A percentile compares a stretch with the other conserved stretches of the same genome.
phyloP scores from a whole-genome alignment of 768 basidiomycete genomes.

The Podaxis sp. region DNA sequence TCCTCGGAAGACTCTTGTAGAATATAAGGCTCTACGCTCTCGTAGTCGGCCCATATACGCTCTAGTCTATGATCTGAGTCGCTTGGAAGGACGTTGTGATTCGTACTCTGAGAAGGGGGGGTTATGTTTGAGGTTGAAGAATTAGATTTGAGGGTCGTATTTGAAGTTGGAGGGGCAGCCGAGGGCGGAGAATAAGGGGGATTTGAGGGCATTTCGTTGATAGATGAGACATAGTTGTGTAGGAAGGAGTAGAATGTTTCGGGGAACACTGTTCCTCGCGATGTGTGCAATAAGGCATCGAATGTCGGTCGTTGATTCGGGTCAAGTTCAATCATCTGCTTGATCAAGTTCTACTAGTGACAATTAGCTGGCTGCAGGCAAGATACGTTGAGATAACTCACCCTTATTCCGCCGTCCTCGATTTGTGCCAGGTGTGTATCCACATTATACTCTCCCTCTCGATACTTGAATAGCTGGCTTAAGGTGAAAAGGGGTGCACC shows the following conservation, averaged over 20 bases:
- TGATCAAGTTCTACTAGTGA: conserved; percentile 71
- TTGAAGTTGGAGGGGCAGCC: conserved; percentile 28
- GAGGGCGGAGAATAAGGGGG: conserved; percentile 44
- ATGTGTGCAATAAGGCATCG: conserved; percentile 71
- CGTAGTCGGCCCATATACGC: conserved; percentile 85
- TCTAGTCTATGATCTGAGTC: conserved; percentile 88
- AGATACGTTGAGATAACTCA: conserved; percentile 37
- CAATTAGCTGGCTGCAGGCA: conserved; percentile 20
- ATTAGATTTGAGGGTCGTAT: conserved; percentile 34
- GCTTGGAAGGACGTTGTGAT: conserved; percentile 10
- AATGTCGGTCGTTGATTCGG: conserved; percentile 79
- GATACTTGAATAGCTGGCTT: conserved; percentile 92
- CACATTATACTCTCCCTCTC: conserved; percentile 80
- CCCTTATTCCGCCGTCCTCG: conserved; percentile 80
- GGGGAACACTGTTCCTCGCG: conserved; percentile 80
- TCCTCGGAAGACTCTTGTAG: conserved; percentile 45
- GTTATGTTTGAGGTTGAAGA: conserved; percentile 30
- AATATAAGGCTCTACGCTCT: conserved; percentile 74
- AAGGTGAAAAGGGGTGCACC: conserved; percentile 92
- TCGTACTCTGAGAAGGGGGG: conserved; percentile 25
- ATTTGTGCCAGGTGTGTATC: conserved; percentile 71
- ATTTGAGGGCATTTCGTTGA: conserved; percentile 63
- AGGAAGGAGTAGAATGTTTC: conserved; percentile 95
- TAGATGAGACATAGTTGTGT: conserved; percentile 81
- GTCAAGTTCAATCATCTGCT: conserved; percentile 86